phyloP scores from a whole-genome alignment of 2,329 filamentous ascomycete species.

The Thermoascus crustaceus region DNA sequence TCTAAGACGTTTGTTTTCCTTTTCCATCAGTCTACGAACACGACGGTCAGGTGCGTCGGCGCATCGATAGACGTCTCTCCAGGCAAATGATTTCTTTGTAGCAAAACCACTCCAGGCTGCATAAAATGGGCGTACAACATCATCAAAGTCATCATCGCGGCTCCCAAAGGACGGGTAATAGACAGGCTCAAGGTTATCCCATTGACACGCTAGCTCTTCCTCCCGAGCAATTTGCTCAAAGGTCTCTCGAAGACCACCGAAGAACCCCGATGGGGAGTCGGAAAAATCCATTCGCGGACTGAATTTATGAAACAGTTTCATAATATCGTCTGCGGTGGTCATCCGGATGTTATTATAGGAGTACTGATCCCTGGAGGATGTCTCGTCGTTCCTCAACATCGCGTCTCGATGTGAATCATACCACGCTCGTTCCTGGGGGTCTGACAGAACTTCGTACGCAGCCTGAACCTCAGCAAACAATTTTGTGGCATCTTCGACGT shows the following conservation, averaged over 20 bases:
- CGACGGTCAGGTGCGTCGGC: conserved; percentile 82
- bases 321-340: conserved; percentile 73
- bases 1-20: conserved; percentile 78
- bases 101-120: conserved; percentile 69
- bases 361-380: conserved; percentile 35
- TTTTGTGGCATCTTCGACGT: conserved; percentile 72
- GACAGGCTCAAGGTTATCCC: conserved; percentile 51
- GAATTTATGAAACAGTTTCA: conserved; percentile 70
- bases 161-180: conserved; percentile 78
- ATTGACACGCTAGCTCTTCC: conserved; percentile 66
- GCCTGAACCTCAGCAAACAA: conserved; percentile 87
- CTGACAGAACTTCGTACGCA: conserved; percentile 91
- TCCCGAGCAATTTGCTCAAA: conserved; percentile 76
- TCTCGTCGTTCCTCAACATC: conserved; percentile 59
- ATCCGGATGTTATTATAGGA: conserved; percentile 63
- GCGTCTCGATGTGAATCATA: conserved; percentile 90
- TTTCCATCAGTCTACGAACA: conserved; percentile 79
- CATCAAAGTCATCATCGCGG: conserved; percentile 66
- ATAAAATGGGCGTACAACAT: conserved; percentile 74
- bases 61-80: conserved; percentile 77
- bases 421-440: conserved; percentile 92
- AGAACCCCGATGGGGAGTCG: conserved; percentile 76
- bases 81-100: conserved; percentile 77
- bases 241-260: conserved; percentile 63
- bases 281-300: conserved; percentile 69